Evolutionary conservation across 2,329 filamentous ascomycete genomes (phyloP).

Genomic region (Verticillium zaregamsianum): DNA sequence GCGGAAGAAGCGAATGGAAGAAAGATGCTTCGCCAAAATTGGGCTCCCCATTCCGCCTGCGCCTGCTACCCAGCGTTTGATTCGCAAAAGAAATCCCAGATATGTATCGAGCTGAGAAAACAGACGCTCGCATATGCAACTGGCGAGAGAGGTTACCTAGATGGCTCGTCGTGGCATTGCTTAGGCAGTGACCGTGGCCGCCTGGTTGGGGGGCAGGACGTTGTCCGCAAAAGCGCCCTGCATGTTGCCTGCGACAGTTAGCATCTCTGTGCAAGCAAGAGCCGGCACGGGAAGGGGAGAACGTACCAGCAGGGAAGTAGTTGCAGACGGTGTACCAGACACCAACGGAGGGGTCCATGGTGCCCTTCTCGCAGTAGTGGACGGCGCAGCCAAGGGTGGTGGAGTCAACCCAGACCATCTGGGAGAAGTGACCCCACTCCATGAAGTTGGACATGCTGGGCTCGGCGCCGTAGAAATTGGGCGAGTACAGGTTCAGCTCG

Average conservation of each 20-base stretch:
- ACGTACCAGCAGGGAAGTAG: conserved; percentile 70
- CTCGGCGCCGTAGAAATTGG: conserved; percentile 52
- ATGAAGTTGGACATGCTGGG: conserved; percentile 62
- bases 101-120: conserved; percentile 5
- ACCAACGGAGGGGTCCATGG: conserved; percentile 41
- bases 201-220: conserved; percentile 37
- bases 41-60: conserved; percentile 5
- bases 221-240: conserved; percentile 46
- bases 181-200: conserved; percentile 21
- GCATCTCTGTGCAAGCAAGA: conserved; percentile 3
- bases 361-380: conserved; percentile 58
- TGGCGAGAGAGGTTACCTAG: neutral
- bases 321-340: conserved; percentile 86
- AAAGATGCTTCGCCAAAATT: conserved; percentile 5
- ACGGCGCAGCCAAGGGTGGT: conserved; percentile 54
- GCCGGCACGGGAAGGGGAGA: neutral
- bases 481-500: conserved; percentile 58
- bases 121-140: conserved; percentile 7
- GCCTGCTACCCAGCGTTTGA: conserved; percentile 6
- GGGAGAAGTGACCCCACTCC: conserved; percentile 54
- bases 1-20: conserved; percentile 24
- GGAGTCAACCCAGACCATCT: conserved; percentile 37
- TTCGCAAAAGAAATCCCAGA: conserved; percentile 8
- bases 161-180: conserved; percentile 1
- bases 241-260: conserved; percentile 42